Evolutionary conservation across 2,329 filamentous ascomycete species (phyloP).

Genomic region (Didymella glomerata): DNA sequence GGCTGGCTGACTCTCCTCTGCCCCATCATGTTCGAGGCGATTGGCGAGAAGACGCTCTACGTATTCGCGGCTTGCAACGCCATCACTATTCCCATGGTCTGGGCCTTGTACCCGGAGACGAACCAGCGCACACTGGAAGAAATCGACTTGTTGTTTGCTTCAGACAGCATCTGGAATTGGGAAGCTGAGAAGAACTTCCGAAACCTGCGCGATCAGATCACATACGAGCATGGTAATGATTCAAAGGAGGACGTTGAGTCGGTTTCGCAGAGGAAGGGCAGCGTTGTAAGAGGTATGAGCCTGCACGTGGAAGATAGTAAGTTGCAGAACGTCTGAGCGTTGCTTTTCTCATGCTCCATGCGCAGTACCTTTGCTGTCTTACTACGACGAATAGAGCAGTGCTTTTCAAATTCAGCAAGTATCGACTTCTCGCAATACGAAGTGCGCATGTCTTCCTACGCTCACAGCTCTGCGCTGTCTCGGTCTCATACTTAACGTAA

Average conservation of each 20-base stretch:
- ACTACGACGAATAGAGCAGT: conserved; percentile 1
- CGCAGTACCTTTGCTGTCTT: conserved; percentile 9
- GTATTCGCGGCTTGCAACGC: conserved; percentile 75
- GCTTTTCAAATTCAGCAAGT: background rate
- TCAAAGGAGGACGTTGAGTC: conserved; percentile 14
- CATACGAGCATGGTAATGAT: conserved; percentile 7
- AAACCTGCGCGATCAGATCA: conserved; percentile 27
- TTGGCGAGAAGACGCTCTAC: conserved; percentile 76
- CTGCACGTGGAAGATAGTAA: conserved; percentile 19
- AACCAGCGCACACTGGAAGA: conserved; percentile 78
- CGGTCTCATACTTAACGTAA: background rate
- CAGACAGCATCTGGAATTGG: conserved; percentile 73
- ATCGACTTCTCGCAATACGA: background rate
- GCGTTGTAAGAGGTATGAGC: conserved; percentile 15
- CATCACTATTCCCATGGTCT: conserved; percentile 73
- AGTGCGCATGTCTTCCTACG: background rate
- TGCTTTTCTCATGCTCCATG: conserved; percentile 7
- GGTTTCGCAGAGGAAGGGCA: conserved; percentile 7
- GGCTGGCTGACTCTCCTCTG: conserved; percentile 64
- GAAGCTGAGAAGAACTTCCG: conserved; percentile 45
- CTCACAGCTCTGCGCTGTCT: background rate
- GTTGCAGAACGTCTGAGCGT: conserved; percentile 7
- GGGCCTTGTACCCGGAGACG: conserved; percentile 77
- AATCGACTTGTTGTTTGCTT: conserved; percentile 76
- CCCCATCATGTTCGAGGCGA: conserved; percentile 62